These are phyloP conservation scores for Baudoinia panamericana DNA, from an alignment of 495 filamentous ascomycete species.

Conservation along the genomic window DNA sequence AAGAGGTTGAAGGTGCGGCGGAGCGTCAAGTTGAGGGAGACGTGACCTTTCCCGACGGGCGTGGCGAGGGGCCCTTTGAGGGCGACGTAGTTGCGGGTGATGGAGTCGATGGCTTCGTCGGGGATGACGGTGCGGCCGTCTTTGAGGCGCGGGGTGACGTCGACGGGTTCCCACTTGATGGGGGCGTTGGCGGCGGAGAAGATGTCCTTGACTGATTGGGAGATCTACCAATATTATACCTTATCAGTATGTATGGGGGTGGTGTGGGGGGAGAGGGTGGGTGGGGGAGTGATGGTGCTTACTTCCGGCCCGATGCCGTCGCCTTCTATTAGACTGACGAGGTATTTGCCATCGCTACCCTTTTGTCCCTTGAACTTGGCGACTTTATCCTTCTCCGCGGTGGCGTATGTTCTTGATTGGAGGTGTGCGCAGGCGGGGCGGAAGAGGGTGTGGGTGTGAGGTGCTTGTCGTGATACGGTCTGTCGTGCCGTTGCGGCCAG, in stretches of 20 bases:
- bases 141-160: conserved; percentile 84
- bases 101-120: conserved; percentile 77
- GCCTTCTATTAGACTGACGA: conserved; percentile 93
- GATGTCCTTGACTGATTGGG: conserved; percentile 94
- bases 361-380: conserved; percentile 88
- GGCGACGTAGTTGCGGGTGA: conserved; percentile 84
- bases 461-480: conserved; percentile 32
- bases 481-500: conserved; percentile 42
- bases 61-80: conserved; percentile 96
- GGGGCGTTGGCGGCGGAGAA: conserved; percentile 88
- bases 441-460: conserved; percentile 33
- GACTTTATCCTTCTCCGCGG: conserved; percentile 51
- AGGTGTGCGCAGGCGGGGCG: conserved; percentile 42
- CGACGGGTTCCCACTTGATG: conserved; percentile 91
- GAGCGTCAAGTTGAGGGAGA: conserved; percentile 96
- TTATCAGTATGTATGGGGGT: too few species aligned
- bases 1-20: conserved; percentile 99
- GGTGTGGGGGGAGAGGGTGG: not conserved
- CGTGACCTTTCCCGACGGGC: conserved; percentile 94
- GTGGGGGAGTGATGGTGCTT: not conserved
- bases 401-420: conserved; percentile 35
- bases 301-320: conserved; percentile 77
- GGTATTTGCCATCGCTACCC: conserved; percentile 80
- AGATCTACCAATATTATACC: too few species aligned
- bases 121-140: conserved; percentile 88